Base-by-base conservation (phyloP, 257 asterid species). In the Schizonepeta tenuifolia region DNA sequence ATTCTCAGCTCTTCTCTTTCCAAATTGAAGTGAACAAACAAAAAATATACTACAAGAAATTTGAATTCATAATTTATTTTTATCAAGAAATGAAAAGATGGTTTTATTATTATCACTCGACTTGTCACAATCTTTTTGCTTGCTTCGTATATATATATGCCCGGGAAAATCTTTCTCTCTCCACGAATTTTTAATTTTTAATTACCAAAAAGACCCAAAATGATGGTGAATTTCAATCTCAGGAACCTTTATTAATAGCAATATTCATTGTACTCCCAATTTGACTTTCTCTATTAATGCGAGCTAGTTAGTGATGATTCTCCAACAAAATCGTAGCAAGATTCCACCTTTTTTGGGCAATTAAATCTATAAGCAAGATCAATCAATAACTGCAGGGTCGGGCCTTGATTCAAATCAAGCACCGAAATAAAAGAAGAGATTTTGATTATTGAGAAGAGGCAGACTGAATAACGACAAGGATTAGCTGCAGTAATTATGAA, bases 401-500 rank as follows among this genome's bases (percentile, higher is more conserved):
- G 15, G 9, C 22, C 26, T 49, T 61, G 33, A 28, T 2, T 35
- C 9, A 36, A 49, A 35, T 49, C 51, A 36, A 60, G 41, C 35
- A 64, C 7, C 26, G 12, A 18, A 38, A 62, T 36, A 18, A 69
- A 54, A 2, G 73, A 28, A 53, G 41, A 46, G 28, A 38, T 38
- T 38, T 38, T 38, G 10, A 38, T 38, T 38, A 7, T 36, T 36
- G 41, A 36, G 33, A 24, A 36, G 68, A 1, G 6, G 12, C 46
- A 28, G 18, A 36, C 9, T 15, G 56, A 17, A 50, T 50, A 17
- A 7, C 11, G 56, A 50, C 56, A 17, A 17, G 24, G 24, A 18
- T 64, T 41, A n/a, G 65, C 51, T 54, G 59, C 75, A 35, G 67
- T 44, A 56, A 75, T 67, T 51, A 67, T 15, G 28, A 47, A 67